Conservation (phyloP, 108 stramenopile genomes). For the Cyclotella baltica region DNA sequence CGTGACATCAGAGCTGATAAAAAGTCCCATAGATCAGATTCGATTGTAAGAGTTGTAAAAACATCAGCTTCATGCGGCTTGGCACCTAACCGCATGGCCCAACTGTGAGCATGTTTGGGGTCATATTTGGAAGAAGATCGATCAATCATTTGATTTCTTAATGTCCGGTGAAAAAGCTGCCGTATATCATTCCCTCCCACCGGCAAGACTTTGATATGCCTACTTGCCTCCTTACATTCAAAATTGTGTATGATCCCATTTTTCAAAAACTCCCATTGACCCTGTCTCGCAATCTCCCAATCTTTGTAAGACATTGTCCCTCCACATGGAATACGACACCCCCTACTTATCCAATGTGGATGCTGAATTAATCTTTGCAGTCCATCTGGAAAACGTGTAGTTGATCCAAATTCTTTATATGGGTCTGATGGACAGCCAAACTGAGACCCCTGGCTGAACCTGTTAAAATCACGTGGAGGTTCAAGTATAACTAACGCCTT, state of each 20-base stretch:
- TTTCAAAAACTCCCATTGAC: neutral
- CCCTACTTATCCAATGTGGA: slow-evolving; percentile 9
- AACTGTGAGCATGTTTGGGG: slow-evolving; percentile 21
- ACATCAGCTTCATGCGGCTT: slow-evolving; percentile 26
- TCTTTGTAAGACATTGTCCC: slow-evolving; percentile 6
- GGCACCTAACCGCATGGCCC: slow-evolving; percentile 38
- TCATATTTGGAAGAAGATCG: neutral
- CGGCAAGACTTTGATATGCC: neutral
- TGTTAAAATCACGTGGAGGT: slow-evolving; percentile 1
- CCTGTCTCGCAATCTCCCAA: slow-evolving; percentile 9
- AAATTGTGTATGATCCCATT: neutral
- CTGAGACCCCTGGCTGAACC: slow-evolving; percentile 19
- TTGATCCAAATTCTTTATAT: slow-evolving; percentile 13
- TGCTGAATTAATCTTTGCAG: slow-evolving; percentile 22
- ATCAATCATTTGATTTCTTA: neutral
- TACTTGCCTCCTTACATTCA: neutral
- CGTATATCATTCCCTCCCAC: slow-evolving; percentile 6
- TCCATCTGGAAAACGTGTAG: slow-evolving; percentile 28
- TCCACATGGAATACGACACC: slow-evolving; percentile 1
- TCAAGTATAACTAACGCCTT: slow-evolving; percentile 45
- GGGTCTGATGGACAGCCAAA: slow-evolving; percentile 38
- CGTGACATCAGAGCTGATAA: slow-evolving; percentile 41
- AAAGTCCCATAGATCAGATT: slow-evolving; percentile 45
- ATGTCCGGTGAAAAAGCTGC: neutral
- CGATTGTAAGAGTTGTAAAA: slow-evolving; percentile 19